phyloP scores from a whole-genome alignment of 2,329 filamentous ascomycete genomes.

The Tolypocladium capitatum region DNA sequence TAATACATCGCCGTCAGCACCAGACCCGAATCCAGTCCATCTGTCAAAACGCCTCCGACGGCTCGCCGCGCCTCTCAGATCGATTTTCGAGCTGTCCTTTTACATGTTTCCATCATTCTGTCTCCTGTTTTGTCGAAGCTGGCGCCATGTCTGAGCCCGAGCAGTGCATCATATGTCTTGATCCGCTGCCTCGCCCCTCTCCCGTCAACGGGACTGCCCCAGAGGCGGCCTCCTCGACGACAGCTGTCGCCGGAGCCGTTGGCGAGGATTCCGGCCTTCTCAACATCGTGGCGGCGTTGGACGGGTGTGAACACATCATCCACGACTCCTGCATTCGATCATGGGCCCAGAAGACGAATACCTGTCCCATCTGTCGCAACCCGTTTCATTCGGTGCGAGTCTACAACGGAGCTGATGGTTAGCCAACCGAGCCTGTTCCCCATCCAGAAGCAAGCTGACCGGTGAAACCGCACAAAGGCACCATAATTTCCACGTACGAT shows the following conservation, averaged over 20 bases:
- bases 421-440: constrained; percentile 1
- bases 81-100: constrained; percentile 12
- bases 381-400: constrained; percentile 85
- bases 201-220: constrained; percentile 10
- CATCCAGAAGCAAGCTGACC: neutral
- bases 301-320: constrained; percentile 79
- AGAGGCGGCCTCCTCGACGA: constrained; percentile 6
- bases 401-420: constrained; percentile 65
- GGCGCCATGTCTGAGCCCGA: constrained; percentile 41
- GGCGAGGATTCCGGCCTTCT: constrained; percentile 20
- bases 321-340: constrained; percentile 87
- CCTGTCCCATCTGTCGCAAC: constrained; percentile 91
- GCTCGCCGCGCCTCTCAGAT: neutral
- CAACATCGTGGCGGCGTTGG: constrained; percentile 43
- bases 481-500: constrained; percentile 41
- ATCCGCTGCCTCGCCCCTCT: constrained; percentile 35
- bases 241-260: constrained; percentile 4
- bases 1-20: constrained; percentile 16
- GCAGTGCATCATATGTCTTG: constrained; percentile 59
- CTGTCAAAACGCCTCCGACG: constrained; percentile 2
- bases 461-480: constrained; percentile 26
- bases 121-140: constrained; percentile 22
- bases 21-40: constrained; percentile 1
- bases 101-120: constrained; percentile 34
- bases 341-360: constrained; percentile 95